Base-by-base conservation (phyloP, 805 yeast genomes). In the Wickerhamomyces pijperi region DNA sequence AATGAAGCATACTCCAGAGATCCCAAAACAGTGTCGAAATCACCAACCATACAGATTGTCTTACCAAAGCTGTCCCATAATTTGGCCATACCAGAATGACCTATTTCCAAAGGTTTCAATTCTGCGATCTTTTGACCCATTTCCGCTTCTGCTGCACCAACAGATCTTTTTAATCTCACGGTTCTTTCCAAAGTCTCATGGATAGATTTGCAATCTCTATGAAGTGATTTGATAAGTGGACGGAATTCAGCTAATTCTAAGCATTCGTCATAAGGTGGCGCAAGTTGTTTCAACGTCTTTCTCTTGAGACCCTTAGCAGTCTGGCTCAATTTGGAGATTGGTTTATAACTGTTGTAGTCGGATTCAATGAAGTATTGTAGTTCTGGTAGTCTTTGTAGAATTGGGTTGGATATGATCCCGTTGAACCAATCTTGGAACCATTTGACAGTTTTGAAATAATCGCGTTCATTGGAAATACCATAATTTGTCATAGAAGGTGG, bases 261-360 rank as follows among this genome's bases (percentile, higher is more conserved):
- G 36, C 77, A 79, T 32, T 85, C 90, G 59, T 90, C 98, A 51
- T 80, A 85, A 1, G 98, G 98, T 2, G 94, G 84, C 33, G 83
- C 80, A 35, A 88, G 70, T 56, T 92, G 98, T 58, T 92, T 92
- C 52, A 92, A 68, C 2, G 97, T 87, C 58, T 83, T 84, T 38
- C 98, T 74, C 45, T 79, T 77, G 19, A 92, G 58, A 0, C 97
- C 98, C 14, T 94, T 77, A 1, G 96, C 94, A 36, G 78, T 78
- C 25, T 78, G 70, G 35, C 70, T 64, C 33, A 70, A 64, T 49
- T 75, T 71, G 46, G 76, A 79, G 12, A 65, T 57, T 3, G 72
- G 72, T 5, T 62, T 51, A 43, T 68, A 68, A 1, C 65, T 53
- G 11, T 74, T 74, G 48, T 76, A 79, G 53, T 83, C 92, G 46